phyloP scores from a whole-genome alignment of 306 rosid species.

The Sophora flavescens region DNA sequence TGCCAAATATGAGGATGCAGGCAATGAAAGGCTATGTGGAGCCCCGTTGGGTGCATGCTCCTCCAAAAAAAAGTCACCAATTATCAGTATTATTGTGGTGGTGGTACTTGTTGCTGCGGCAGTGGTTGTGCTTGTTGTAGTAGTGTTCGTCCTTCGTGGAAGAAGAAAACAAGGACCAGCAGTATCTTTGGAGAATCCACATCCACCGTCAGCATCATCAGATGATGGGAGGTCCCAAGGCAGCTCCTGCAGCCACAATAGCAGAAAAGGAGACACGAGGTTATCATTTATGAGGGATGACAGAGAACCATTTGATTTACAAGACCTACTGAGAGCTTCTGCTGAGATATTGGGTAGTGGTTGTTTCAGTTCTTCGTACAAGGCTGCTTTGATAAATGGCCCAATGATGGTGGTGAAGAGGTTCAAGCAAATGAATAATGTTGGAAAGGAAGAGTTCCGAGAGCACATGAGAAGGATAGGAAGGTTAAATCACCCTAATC shows the following conservation, averaged over 20 bases:
- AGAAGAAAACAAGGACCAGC: slow-evolving; percentile 37
- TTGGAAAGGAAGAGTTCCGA: slow-evolving; percentile 72
- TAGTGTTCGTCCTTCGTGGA: slow-evolving; percentile 49
- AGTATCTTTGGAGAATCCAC: slow-evolving; percentile 50
- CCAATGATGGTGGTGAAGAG: slow-evolving; percentile 81
- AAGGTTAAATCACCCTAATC: slow-evolving; percentile 69
- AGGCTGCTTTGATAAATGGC: slow-evolving; percentile 68
- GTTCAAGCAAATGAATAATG: slow-evolving; percentile 88
- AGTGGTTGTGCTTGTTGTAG: slow-evolving; percentile 50
- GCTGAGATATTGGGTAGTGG: slow-evolving; percentile 93
- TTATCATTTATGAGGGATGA: slow-evolving; percentile 77
- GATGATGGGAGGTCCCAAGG: slow-evolving; percentile 20
- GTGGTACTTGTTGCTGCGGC: slow-evolving; percentile 54
- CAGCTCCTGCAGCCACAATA: neutral
- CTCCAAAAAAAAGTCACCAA: slow-evolving; percentile 35
- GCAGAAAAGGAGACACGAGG: slow-evolving; percentile 56
- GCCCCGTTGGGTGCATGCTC: slow-evolving; percentile 60
- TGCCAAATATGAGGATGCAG: slow-evolving; percentile 52
- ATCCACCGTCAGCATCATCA: slow-evolving; percentile 22
- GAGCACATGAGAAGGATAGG: slow-evolving; percentile 86
- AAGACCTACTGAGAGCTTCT: slow-evolving; percentile 78
- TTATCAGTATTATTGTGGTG: slow-evolving; percentile 45
- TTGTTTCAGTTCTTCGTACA: slow-evolving; percentile 79
- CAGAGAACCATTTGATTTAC: slow-evolving; percentile 66
- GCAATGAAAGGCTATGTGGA: slow-evolving; percentile 78